These are phyloP conservation scores for Amaranthus hypochondriacus DNA, from an alignment of 148 eudicot species.

Conservation along the genomic window DNA sequence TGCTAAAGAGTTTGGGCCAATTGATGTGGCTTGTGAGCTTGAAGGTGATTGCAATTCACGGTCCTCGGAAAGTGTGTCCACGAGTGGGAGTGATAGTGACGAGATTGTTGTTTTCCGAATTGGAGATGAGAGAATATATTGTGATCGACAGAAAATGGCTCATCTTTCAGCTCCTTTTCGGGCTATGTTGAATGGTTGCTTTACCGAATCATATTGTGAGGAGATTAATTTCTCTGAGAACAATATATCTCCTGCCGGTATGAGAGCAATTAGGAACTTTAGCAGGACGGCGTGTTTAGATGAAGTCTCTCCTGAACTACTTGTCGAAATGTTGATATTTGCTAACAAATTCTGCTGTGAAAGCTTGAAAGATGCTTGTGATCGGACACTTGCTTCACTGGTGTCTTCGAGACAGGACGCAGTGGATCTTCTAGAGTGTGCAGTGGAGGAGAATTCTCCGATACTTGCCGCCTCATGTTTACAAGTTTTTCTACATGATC, in stretches of 20 bases:
- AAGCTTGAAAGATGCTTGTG: slow-evolving; percentile 80
- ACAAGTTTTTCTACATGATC: slow-evolving; percentile 82
- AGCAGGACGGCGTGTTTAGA: slow-evolving; percentile 48
- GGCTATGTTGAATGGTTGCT: slow-evolving; percentile 89
- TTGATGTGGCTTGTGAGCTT: slow-evolving; percentile 73
- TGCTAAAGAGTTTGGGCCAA: slow-evolving; percentile 56
- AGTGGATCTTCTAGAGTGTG: slow-evolving; percentile 65
- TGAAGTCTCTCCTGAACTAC: slow-evolving; percentile 48
- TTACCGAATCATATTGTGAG: slow-evolving; percentile 63
- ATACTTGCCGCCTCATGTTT: slow-evolving; percentile 86
- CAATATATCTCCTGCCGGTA: slow-evolving; percentile 61
- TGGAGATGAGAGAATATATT: slow-evolving; percentile 63
- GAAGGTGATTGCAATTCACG: too few species aligned
- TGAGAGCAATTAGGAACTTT: slow-evolving; percentile 64
- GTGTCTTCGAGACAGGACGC: slow-evolving; percentile 66
- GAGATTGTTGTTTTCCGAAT: slow-evolving; percentile 60
- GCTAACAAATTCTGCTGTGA: slow-evolving; percentile 91
- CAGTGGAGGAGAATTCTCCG: slow-evolving; percentile 68
- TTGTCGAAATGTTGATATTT: slow-evolving; percentile 63
- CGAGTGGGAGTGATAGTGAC: slow-evolving; percentile 20
- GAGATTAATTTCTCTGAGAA: slow-evolving; percentile 78
- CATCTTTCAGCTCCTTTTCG: slow-evolving; percentile 76
- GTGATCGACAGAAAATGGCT: slow-evolving; percentile 78
- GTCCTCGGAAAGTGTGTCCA: slow-evolving; percentile 15
- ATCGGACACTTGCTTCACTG: slow-evolving; percentile 63